Evolutionary conservation across 306 rosid genomes (phyloP), one percentile per base, ranked within the genome.

Genomic region (Acacia confusa): DNA sequence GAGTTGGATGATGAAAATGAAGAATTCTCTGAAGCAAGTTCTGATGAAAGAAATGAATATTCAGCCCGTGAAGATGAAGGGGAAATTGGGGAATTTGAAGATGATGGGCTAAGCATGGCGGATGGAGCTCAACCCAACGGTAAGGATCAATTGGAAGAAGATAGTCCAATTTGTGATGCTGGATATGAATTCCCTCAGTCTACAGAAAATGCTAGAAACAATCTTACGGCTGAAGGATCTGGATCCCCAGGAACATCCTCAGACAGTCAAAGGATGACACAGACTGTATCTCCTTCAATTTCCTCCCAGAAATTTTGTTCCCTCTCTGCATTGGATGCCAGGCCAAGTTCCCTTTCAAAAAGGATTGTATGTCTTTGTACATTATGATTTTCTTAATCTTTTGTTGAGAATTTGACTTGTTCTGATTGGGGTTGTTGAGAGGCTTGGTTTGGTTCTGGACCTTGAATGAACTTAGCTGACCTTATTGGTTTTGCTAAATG

Each of bases 301-400:
- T 93, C 99, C 72, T 85, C 97, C 43, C 97, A 92, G 98, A 96
- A 93, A 87, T 96, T 96, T 85, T 94, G 99, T 78, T 96, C 97
- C 70, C 88, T 96, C 67, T 93, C 98, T 65, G 97, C 99, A 82
- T 79, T 96, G 75, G 99, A 96, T 76, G 89, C 94, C 70, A 94
- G 94, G 79, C 96, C 97, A 60, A 82, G 96, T 80, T 93, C 99
- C 76, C 71, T 77, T 66, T 91, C 97, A 19, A 96, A 91, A 78
- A 86, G 92, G 84, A 90, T 88, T 91, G 99, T 96, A 89, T 57
- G 89, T 70, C 41, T 58, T 60, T 85, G 81, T 47, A 79, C 81
- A 38, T 57, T 12, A 71, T 69, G 45, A 55, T 27, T 61, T 63
- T 48, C 44, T 19, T n/a, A 13, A 66, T 53, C 24, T 78, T 72